phyloP scores from a whole-genome alignment of 2,329 filamentous ascomycete genomes.

The Aureobasidium sp. region DNA sequence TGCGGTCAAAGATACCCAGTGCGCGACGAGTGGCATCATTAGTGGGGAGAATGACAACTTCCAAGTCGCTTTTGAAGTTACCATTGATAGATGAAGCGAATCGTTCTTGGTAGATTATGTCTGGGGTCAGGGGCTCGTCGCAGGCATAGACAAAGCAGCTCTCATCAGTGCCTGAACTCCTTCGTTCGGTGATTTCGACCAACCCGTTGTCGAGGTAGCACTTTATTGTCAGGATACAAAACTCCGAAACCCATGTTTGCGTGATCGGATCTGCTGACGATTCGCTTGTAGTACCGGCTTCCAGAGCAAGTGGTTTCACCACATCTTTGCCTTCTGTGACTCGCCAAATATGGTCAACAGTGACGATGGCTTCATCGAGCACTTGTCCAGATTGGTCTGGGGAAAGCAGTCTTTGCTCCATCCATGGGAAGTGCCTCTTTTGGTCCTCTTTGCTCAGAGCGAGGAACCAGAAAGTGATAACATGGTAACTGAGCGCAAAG shows the following conservation, averaged over 20 bases:
- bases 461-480: constrained; percentile 96
- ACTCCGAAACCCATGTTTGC: constrained; percentile 16
- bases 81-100: constrained; percentile 13
- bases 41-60: constrained; percentile 1
- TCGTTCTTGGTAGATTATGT: constrained; percentile 47
- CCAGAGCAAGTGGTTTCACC: background rate
- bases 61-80: constrained; percentile 14
- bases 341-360: constrained; percentile 90
- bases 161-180: constrained; percentile 18
- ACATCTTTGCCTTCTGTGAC: constrained; percentile 45
- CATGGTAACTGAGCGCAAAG: constrained; percentile 86
- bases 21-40: constrained; percentile 54
- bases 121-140: constrained; percentile 39
- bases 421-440: constrained; percentile 73
- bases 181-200: constrained; percentile 17
- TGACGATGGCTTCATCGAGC: constrained; percentile 89
- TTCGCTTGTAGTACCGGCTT: background rate
- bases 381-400: constrained; percentile 68
- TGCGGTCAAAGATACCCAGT: constrained; percentile 76
- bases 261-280: constrained; percentile 2
- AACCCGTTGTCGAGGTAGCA: constrained; percentile 1
- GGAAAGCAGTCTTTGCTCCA: constrained; percentile 19
- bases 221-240: constrained; percentile 17
- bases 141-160: constrained; percentile 11
- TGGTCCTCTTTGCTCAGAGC: constrained; percentile 79